phyloP scores from a whole-genome alignment of 1,284 basidiomycete species.

The Ganoderma multipileum region DNA sequence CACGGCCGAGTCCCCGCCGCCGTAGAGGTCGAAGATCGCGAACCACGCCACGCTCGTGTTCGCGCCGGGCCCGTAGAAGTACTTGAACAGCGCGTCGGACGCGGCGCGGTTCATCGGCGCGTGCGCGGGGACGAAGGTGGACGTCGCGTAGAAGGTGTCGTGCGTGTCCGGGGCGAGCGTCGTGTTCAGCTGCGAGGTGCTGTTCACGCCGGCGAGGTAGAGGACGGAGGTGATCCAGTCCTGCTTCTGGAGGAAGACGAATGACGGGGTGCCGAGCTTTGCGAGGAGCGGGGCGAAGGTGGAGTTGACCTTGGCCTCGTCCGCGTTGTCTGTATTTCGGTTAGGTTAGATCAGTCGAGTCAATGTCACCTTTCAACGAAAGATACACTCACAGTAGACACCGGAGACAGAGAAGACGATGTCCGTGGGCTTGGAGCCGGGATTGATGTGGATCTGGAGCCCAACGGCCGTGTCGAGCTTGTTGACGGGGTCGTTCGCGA shows the following conservation, averaged over 20 bases:
- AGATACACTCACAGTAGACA: constrained; percentile 14
- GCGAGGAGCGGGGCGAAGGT: constrained; percentile 20
- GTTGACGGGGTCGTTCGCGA: constrained; percentile 8
- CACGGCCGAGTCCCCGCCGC: constrained; percentile 17
- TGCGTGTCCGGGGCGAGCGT: constrained; percentile 12
- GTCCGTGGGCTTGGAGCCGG: constrained; percentile 2
- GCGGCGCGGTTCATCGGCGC: constrained; percentile 7
- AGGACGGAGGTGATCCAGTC: constrained; percentile 21
- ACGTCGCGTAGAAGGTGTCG: constrained; percentile 20
- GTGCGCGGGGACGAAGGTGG: constrained; percentile 14
- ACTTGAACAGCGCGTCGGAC: constrained; percentile 17
- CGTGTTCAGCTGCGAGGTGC: constrained; percentile 7
- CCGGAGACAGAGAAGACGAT: constrained; percentile 15
- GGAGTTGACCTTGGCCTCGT: constrained; percentile 18
- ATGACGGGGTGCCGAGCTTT: constrained; percentile 13
- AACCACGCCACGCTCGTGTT: constrained; percentile 12
- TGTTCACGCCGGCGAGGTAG: constrained; percentile 17
- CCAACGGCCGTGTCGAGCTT: constrained; percentile 17
- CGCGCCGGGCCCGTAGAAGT: constrained; percentile 17
- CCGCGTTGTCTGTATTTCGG: constrained; percentile 3
- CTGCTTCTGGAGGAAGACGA: constrained; percentile 6
- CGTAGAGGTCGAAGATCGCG: constrained; percentile 17
- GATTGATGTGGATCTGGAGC: constrained; percentile 16
- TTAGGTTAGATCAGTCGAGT: too few species aligned
- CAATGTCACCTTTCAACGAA: not conserved